Base-by-base conservation (phyloP, 306 rosid species). In the Benincasa hispida region DNA sequence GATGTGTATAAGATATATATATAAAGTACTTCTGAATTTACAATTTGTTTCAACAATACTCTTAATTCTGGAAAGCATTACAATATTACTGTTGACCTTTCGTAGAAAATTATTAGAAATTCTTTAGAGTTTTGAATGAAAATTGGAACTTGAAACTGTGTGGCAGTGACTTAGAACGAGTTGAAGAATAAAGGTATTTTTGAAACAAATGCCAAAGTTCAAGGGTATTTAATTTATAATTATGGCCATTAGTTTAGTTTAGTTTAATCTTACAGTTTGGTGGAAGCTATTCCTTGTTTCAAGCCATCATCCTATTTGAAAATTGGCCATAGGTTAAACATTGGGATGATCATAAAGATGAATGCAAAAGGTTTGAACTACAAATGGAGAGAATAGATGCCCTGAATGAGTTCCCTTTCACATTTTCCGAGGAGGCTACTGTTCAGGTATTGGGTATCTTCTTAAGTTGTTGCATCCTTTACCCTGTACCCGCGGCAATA, bases 381-480 rank as follows among this genome's bases (percentile, higher is more conserved):
- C 98, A 94, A 48, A 90, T 89, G 96, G 67, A 87, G 78, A 77
- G 70, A 19, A 79, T 86, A 19, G 87, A 80, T 51, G 39, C 74
- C 57, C 54, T 94, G 86, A 87, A 88, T 54, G 88, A 91, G 65
- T 92, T 84, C 76, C 99, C 99, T 59, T 94, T 94, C 82, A 82
- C 96, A 76, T 94, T 91, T 84, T 81, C 89, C 54, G 75, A 8
- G 27, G 92, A 94, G 82, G 84, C 89, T 76, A 92, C 95, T 1
- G 25, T 79, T 78, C 83, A 87, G 97, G 99, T 92, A 47, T 75
- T 32, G 39, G 28, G 45, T 8, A 59, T 72, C 9, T 28, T 47
- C 42, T 0, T 42, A 39, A 22, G 75, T 24, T 42, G 25, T 69
- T 69, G 37, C 13, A 22, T 69, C 12, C 48, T 12, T 41, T 41